Conservation (phyloP, 2,329 filamentous ascomycete species). For the Penicillium decumbens region DNA sequence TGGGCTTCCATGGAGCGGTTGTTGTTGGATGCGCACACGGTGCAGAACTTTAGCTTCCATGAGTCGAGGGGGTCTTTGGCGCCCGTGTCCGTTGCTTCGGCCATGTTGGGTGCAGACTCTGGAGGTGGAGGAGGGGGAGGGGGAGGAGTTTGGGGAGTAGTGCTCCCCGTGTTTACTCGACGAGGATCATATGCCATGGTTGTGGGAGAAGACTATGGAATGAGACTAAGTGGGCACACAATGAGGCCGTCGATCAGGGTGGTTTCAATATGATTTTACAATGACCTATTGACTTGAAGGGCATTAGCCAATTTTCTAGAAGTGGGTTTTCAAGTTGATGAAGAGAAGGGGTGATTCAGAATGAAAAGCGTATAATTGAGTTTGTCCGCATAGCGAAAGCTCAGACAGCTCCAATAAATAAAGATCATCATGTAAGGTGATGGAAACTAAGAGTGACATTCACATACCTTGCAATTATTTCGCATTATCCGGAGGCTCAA, state of each 20-base stretch:
- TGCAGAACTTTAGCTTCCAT: slow-evolving; percentile 94
- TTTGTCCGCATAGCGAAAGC: slow-evolving; percentile 56
- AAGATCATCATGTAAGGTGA: slow-evolving; percentile 51
- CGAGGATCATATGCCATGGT: slow-evolving; percentile 51
- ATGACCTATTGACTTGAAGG: slow-evolving; percentile 26
- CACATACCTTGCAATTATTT: slow-evolving; percentile 30
- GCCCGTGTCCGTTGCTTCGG: slow-evolving; percentile 1
- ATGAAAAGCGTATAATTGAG: slow-evolving; percentile 53
- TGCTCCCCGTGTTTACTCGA: slow-evolving; percentile 46
- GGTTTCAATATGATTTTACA: slow-evolving; percentile 35
- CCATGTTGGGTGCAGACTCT: slow-evolving; percentile 16
- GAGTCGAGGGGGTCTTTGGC: slow-evolving; percentile 38
- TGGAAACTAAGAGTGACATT: not conserved
- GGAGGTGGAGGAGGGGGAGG: slow-evolving; percentile 49
- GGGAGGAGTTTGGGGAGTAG: slow-evolving; percentile 39
- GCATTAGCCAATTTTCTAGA: slow-evolving; percentile 19
- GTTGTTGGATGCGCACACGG: slow-evolving; percentile 97
- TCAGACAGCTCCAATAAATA: slow-evolving; percentile 77
- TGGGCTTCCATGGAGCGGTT: slow-evolving; percentile 99
- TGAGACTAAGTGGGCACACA: slow-evolving; percentile 7
- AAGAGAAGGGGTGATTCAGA: slow-evolving; percentile 19
- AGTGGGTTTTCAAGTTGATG: not conserved
- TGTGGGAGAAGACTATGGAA: slow-evolving; percentile 14
- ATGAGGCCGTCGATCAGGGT: slow-evolving; percentile 27
- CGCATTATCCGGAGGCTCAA: slow-evolving; percentile 22